Evolutionary conservation across 75 land plant species (phyloP).

Genomic region (Selaginella moellendorffii): DNA sequence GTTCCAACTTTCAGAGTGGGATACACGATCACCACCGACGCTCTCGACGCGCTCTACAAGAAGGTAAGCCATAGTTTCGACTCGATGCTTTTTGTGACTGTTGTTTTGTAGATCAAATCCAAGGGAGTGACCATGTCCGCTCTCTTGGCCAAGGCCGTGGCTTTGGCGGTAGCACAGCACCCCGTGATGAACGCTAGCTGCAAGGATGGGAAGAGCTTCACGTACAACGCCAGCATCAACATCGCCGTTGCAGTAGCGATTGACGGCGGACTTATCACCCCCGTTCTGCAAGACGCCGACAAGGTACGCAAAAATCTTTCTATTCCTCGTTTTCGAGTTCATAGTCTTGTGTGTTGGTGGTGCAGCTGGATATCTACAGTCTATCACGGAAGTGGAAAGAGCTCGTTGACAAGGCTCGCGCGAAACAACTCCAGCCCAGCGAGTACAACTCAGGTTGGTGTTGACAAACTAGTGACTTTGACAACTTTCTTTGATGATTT

Average conservation of each 20-base stretch:
- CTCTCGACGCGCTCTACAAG: slow-evolving; percentile 59
- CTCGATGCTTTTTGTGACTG: background rate
- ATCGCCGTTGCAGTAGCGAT: slow-evolving; percentile 86
- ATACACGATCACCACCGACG: slow-evolving; percentile 60
- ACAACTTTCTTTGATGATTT: background rate
- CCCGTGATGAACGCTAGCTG: slow-evolving; percentile 80
- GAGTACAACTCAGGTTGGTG: slow-evolving; percentile 58
- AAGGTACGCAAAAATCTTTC: slow-evolving; percentile 59
- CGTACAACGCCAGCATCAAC: slow-evolving; percentile 59
- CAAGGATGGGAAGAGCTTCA: slow-evolving; percentile 79
- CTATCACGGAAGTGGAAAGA: slow-evolving; percentile 80
- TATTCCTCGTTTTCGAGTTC: background rate
- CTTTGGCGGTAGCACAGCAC: slow-evolving; percentile 57
- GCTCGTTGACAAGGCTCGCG: slow-evolving; percentile 66
- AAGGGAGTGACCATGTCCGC: slow-evolving; percentile 89
- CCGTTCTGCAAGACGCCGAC: slow-evolving; percentile 83
- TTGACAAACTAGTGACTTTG: background rate
- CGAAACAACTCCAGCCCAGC: slow-evolving; percentile 71
- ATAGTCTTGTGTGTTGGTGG: background rate
- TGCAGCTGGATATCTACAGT: slow-evolving; percentile 63
- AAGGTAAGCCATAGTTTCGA: slow-evolving; percentile 25
- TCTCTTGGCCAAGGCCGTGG: slow-evolving; percentile 65
- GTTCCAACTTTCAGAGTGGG: slow-evolving; percentile 78
- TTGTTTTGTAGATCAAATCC: slow-evolving; percentile 47
- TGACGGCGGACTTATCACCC: slow-evolving; percentile 75